Base-by-base conservation (phyloP, 306 rosid species). In the Amphicarpaea edgeworthii region DNA sequence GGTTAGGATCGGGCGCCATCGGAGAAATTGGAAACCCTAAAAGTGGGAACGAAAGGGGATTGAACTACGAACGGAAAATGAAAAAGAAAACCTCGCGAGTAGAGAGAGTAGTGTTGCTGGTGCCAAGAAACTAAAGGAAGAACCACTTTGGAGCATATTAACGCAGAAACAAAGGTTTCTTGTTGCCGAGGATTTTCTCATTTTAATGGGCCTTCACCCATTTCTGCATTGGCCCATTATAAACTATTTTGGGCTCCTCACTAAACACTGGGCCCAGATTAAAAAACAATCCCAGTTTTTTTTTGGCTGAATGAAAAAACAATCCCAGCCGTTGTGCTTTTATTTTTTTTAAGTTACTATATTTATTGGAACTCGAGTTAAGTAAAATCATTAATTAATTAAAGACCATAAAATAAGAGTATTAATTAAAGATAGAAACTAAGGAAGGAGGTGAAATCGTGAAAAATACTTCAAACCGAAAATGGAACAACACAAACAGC, bases 1-100 rank as follows among this genome's bases (percentile, higher is more conserved):
- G 86, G 70, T 91, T 90, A 5, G 88, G 88, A 83, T 91, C 93
- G 11, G 97, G 90, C 15, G 97, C 96, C 98, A 93, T 93, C 71
- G 17, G 21, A 67, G 21, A 60, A 79, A 69, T 24, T 11, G 16
- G 20, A 75, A 78, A 67, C 85, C 90, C 90, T 87, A 81, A 66
- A 34, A 41, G 70, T 21, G 37, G 46, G 54, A n/a, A 37, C 37
- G 0, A 46, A 66, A 4, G 24, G 19, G 57, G 49, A 58, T 54
- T 32, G 28, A 68, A 65, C 37, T 7, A 46, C 21, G 77, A 54
- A 54, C 19, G 7, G 28, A 46, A 24, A 24, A 15, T 37, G 3
- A 24, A 30, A 30, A 12, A 8, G 68, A 78, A 78, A 70, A 70
- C 42, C 55, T 46, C 55, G 64, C 26, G 49, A 41, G 49, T 38